These are phyloP conservation scores for Naganishia randhawae DNA, from an alignment of 768 basidiomycete genomes.

Conservation along the genomic window DNA sequence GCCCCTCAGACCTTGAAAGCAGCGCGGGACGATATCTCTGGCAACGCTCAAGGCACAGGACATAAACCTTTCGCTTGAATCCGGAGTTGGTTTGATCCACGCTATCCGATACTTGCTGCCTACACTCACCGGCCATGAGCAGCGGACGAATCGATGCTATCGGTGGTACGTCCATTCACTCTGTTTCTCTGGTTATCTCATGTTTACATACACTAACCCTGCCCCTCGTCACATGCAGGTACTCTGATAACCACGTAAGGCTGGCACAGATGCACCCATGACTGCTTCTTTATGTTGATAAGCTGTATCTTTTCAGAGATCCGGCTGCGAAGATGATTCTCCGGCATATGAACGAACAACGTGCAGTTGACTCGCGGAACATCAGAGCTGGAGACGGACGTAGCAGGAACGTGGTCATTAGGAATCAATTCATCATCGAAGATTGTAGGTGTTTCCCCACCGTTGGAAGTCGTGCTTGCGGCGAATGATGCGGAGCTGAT, in stretches of 20 bases:
- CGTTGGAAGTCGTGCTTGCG: not conserved
- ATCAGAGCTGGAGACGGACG: slow-evolving; percentile 14
- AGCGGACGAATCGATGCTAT: slow-evolving; percentile 12
- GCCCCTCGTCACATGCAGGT: not conserved
- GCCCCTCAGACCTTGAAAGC: no score
- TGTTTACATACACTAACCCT: not conserved
- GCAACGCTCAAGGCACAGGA: not conserved
- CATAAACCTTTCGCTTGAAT: not conserved
- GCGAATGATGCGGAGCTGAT: not conserved
- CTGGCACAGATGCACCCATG: no score
- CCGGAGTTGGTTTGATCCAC: no score
- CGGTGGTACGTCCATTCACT: slow-evolving; percentile 7
- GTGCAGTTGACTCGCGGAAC: slow-evolving; percentile 3
- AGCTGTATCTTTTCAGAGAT: not conserved
- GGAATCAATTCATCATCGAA: slow-evolving; percentile 21
- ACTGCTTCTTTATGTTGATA: not conserved
- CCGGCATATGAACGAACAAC: slow-evolving; percentile 22
- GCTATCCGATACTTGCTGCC: no score
- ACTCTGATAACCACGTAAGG: slow-evolving; percentile 23
- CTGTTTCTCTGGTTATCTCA: not conserved
- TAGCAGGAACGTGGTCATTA: slow-evolving; percentile 9
- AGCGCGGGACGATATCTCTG: no score
- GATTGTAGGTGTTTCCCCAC: not conserved
- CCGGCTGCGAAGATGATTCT: slow-evolving; percentile 21
- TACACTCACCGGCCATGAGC: not conserved